phyloP scores from a whole-genome alignment of 1,284 basidiomycete genomes.

The Wallemia ichthyophaga region DNA sequence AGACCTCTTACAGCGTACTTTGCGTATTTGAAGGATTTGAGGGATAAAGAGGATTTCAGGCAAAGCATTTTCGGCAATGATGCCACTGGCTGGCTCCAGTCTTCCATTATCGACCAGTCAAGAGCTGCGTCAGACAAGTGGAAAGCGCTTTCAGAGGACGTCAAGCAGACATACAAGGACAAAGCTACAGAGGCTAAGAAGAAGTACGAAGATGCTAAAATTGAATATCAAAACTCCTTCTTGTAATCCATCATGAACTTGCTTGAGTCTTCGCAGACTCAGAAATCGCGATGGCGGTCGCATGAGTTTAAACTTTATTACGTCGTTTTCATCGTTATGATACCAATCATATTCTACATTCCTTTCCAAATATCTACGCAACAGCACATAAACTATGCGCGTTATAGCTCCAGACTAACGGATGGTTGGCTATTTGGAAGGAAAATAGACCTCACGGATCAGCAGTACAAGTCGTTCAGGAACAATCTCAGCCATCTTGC shows the following conservation, averaged over 20 bases:
- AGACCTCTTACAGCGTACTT: not conserved
- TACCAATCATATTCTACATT: constrained; percentile 52
- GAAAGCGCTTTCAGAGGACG: not conserved
- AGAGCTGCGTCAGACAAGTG: not conserved
- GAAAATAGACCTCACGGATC: constrained; percentile 18
- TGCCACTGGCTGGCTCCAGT: not conserved
- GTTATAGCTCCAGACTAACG: constrained; percentile 30
- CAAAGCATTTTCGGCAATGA: not conserved
- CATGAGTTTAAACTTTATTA: constrained; percentile 57
- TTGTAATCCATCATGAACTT: not conserved
- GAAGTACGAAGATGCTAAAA: not conserved
- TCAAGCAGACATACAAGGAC: not conserved
- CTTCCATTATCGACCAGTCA: not conserved
- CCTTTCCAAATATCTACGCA: constrained; percentile 35
- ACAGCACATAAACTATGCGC: constrained; percentile 37
- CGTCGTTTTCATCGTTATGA: constrained; percentile 26
- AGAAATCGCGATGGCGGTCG: constrained; percentile 34
- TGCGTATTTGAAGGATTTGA: not conserved
- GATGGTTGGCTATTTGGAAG: constrained; percentile 22
- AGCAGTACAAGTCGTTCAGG: constrained; percentile 17
- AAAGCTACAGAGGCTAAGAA: not conserved
- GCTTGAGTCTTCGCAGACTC: not conserved
- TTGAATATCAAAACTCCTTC: not conserved
- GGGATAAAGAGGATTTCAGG: not conserved
- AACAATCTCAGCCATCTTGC: constrained; percentile 11